These are phyloP conservation scores for Daldinia loculata DNA, from an alignment of 495 filamentous ascomycete species.

Conservation along the genomic window DNA sequence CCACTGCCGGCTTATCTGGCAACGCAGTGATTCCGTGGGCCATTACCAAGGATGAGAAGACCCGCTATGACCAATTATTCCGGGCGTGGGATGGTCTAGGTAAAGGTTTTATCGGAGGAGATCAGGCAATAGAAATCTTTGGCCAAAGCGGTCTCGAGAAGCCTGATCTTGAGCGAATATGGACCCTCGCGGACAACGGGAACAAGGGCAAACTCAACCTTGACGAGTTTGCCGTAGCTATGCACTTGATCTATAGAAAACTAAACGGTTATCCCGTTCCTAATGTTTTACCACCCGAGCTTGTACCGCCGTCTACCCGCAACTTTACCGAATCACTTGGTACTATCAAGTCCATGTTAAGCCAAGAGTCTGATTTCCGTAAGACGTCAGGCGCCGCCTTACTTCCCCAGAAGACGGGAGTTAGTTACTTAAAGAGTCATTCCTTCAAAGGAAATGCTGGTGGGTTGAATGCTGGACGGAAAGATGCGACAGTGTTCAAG, in stretches of 20 bases:
- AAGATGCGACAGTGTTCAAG: conserved; percentile 96
- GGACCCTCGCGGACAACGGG: conserved; percentile 92
- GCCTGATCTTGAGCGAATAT: conserved; percentile 87
- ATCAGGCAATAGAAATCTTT: conserved; percentile 96
- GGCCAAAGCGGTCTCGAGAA: conserved; percentile 94
- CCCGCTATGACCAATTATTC: conserved; percentile 94
- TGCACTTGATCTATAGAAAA: conserved; percentile 98
- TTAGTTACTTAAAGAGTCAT: conserved; percentile 95
- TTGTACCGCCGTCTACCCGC: conserved; percentile 94
- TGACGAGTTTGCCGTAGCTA: conserved; percentile 98
- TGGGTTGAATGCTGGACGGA: conserved; percentile 64
- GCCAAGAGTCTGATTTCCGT: conserved; percentile 83
- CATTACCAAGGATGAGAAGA: conserved; percentile 98
- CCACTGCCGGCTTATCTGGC: conserved; percentile 85
- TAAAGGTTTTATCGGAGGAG: conserved; percentile 92
- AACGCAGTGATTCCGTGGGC: conserved; percentile 98
- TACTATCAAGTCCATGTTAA: conserved; percentile 90
- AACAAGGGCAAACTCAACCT: conserved; percentile 94
- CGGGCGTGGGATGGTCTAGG: conserved; percentile 95
- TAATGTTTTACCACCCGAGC: conserved; percentile 88
- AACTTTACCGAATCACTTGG: conserved; percentile 93
- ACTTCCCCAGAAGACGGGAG: conserved; percentile 94
- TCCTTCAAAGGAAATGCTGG: conserved; percentile 75
- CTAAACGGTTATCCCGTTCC: conserved; percentile 95
- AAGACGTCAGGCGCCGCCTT: conserved; percentile 86